These are phyloP conservation scores for Gyrodon lividus DNA, from an alignment of 768 basidiomycete genomes.

Conservation along the genomic window DNA sequence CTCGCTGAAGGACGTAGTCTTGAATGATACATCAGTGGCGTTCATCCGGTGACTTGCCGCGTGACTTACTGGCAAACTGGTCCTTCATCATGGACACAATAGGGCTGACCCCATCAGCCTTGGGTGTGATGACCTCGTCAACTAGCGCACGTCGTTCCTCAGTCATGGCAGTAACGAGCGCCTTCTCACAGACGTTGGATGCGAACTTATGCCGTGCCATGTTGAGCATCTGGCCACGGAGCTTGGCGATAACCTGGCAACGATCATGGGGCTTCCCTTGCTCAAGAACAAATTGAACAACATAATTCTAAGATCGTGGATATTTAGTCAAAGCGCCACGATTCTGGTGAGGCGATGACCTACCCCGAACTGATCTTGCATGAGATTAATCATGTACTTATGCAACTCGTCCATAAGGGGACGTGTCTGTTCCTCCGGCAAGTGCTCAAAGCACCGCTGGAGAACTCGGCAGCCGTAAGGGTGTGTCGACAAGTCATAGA, in stretches of 20 bases:
- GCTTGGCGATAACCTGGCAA: slow-evolving; percentile 58
- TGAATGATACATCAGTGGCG: slow-evolving; percentile 3
- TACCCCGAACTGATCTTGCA: slow-evolving; percentile 92
- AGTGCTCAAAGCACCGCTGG: slow-evolving; percentile 87
- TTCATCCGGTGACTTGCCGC: not conserved
- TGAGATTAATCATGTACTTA: slow-evolving; percentile 63
- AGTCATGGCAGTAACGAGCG: slow-evolving; percentile 61
- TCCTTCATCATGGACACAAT: slow-evolving; percentile 81
- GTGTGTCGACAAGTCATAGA: slow-evolving; percentile 80
- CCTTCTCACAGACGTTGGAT: slow-evolving; percentile 95
- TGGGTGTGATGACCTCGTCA: slow-evolving; percentile 73
- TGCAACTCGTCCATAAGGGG: slow-evolving; percentile 83
- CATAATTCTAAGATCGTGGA: slow-evolving; percentile 71
- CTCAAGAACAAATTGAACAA: slow-evolving; percentile 90
- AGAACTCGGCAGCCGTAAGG: slow-evolving; percentile 94
- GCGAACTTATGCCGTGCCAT: slow-evolving; percentile 91
- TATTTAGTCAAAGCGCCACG: slow-evolving; percentile 4
- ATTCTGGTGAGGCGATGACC: slow-evolving; percentile 23
- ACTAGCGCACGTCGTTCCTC: slow-evolving; percentile 70
- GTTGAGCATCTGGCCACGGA: slow-evolving; percentile 74
- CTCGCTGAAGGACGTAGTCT: slow-evolving; percentile 89
- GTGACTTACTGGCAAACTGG: slow-evolving; percentile 79
- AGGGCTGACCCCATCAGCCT: slow-evolving; percentile 62
- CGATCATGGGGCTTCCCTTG: slow-evolving; percentile 73
- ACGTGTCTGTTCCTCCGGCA: slow-evolving; percentile 65